phyloP scores from a whole-genome alignment of 2,329 filamentous ascomycete genomes.

The Penicillium sp. region DNA sequence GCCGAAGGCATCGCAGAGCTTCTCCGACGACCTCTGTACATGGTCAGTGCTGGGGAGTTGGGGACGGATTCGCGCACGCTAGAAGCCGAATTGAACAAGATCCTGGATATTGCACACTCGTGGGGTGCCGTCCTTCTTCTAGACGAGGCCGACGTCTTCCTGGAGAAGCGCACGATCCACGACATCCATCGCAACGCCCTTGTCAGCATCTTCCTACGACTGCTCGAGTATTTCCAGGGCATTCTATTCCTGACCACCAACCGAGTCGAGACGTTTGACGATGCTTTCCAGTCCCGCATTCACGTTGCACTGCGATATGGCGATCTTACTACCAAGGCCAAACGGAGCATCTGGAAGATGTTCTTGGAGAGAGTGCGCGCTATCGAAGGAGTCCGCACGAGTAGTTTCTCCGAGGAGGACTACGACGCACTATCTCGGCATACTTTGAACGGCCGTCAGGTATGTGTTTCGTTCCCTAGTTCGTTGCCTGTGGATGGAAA shows the following conservation, averaged over 20 bases:
- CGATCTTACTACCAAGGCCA: constrained; percentile 65
- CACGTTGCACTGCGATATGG: constrained; percentile 81
- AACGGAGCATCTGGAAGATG: constrained; percentile 75
- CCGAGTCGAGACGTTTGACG: constrained; percentile 78
- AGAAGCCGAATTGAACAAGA: constrained; percentile 72
- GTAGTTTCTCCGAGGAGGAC: constrained; percentile 54
- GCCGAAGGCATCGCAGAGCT: constrained; percentile 82
- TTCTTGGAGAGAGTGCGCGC: constrained; percentile 69
- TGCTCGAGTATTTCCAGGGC: constrained; percentile 87
- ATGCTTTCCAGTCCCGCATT: constrained; percentile 83
- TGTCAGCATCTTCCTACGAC: constrained; percentile 78
- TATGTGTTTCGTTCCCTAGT: constrained; percentile 29
- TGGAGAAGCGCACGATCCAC: constrained; percentile 75
- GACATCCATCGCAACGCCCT: constrained; percentile 81
- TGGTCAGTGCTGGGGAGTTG: constrained; percentile 75
- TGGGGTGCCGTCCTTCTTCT: constrained; percentile 83
- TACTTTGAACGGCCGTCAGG: constrained; percentile 64
- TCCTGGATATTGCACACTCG: constrained; percentile 76
- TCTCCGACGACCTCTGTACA: constrained; percentile 74
- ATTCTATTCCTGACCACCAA: constrained; percentile 89
- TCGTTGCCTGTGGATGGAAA: not conserved
- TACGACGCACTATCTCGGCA: constrained; percentile 61
- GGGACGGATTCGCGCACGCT: constrained; percentile 70
- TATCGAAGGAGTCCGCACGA: constrained; percentile 54
- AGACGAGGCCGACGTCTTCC: constrained; percentile 79